Evolutionary conservation across 495 filamentous ascomycete species (phyloP).

Genomic region (Xylaria bambusicola): DNA sequence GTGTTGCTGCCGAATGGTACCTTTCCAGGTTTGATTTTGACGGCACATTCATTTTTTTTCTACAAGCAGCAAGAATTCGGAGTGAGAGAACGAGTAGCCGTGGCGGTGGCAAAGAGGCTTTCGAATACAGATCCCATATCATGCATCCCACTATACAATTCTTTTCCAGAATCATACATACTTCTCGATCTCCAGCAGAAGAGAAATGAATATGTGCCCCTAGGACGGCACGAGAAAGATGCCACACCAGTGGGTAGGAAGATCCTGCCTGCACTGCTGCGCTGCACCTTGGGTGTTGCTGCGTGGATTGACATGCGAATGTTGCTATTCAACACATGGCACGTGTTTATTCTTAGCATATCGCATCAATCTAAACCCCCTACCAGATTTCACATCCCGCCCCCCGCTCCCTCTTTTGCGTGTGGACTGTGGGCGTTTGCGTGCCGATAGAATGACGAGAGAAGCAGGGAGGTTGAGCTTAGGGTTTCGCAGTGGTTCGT

Average conservation of each 20-base stretch:
- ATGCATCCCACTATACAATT: not conserved
- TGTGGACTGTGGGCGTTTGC: no score
- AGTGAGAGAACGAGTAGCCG: not conserved
- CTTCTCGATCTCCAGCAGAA: no score
- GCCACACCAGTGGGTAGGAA: not conserved
- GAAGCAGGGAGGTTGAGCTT: no score
- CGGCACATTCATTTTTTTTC: not conserved
- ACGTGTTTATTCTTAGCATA: slow-evolving; percentile 12
- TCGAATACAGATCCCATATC: not conserved
- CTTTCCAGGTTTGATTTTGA: not conserved
- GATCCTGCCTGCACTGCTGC: slow-evolving; percentile 12
- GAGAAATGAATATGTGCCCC: not conserved
- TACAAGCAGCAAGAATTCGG: not conserved
- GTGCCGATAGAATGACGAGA: no score
- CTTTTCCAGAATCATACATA: no score
- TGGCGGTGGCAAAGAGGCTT: not conserved
- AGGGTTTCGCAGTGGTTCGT: not conserved
- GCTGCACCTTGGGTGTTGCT: not conserved
- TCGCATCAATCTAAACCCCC: not conserved
- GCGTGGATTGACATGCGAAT: slow-evolving; percentile 7
- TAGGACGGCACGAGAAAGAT: not conserved
- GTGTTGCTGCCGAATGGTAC: slow-evolving; percentile 10
- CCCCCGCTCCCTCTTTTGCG: not conserved
- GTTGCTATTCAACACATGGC: slow-evolving; percentile 2
- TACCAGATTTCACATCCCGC: not conserved